Evolutionary conservation across 371 early-diverging fungal genomes (phyloP).

Genomic region (Circinella minor): DNA sequence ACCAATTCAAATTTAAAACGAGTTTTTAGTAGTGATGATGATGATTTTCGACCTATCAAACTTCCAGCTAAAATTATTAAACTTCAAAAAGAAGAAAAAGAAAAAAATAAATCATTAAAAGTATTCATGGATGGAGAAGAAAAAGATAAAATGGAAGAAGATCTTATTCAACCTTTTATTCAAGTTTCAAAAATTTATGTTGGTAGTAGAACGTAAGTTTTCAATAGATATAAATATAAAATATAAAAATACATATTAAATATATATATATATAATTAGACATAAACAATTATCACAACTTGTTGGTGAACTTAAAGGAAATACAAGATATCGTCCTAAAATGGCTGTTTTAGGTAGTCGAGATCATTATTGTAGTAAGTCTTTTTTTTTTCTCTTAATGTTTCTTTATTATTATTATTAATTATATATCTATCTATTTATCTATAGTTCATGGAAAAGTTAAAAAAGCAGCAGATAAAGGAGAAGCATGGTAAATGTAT

Average conservation of each 20-base stretch:
- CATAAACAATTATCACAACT: constrained; percentile 64
- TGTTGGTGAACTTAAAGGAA: constrained; percentile 53
- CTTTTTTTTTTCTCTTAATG: not conserved
- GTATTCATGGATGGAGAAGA: not conserved
- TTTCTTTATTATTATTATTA: not conserved
- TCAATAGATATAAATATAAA: not conserved
- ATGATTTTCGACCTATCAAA: constrained; percentile 29
- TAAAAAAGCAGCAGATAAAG: constrained; percentile 41
- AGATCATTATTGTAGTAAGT: constrained; percentile 56
- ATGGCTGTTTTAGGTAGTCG: constrained; percentile 63
- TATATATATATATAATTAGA: constrained; percentile 19
- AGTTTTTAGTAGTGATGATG: constrained; percentile 20
- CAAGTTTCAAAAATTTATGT: constrained; percentile 49
- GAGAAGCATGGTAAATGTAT: constrained; percentile 47
- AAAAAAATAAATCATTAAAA: not conserved
- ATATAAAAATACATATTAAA: not conserved
- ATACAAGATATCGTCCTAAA: constrained; percentile 57
- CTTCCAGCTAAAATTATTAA: constrained; percentile 22
- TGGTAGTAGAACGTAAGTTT: constrained; percentile 61
- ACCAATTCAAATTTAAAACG: not conserved
- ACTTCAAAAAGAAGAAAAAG: not conserved
- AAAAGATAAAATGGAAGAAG: not conserved
- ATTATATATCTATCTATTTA: not conserved
- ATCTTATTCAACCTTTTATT: not conserved
- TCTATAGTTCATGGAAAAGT: constrained; percentile 45